Evolutionary conservation across 164 flowering plant species (phyloP).

Genomic region (Annona squamosa): DNA sequence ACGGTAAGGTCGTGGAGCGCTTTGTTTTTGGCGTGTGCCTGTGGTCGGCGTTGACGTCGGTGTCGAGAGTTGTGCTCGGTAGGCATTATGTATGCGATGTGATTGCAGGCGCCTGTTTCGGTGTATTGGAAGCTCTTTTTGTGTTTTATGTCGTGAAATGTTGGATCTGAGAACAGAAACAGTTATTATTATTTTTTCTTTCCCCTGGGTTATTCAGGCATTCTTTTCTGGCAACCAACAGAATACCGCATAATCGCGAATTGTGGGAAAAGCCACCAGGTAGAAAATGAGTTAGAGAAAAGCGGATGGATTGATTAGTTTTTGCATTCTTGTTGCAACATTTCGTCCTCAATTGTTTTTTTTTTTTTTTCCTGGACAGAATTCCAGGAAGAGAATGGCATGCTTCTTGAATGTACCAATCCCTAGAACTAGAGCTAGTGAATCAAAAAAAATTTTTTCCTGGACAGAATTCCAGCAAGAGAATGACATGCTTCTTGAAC

Average conservation of each 20-base stretch:
- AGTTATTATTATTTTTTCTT: background rate
- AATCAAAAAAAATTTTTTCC: too few species aligned
- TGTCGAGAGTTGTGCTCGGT: constrained; percentile 80
- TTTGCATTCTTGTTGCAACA: too few species aligned
- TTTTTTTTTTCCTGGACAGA: background rate
- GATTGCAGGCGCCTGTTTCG: constrained; percentile 58
- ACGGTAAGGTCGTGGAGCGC: constrained; percentile 13
- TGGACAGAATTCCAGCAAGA: background rate
- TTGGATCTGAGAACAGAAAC: background rate
- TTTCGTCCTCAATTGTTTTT: too few species aligned
- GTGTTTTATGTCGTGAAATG: constrained; percentile 27
- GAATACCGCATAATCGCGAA: too few species aligned
- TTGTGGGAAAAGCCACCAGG: too few species aligned
- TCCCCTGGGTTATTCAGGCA: background rate
- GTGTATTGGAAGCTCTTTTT: constrained; percentile 51
- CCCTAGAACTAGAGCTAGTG: too few species aligned
- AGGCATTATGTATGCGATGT: constrained; percentile 76
- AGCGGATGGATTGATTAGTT: too few species aligned
- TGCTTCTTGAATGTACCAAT: too few species aligned
- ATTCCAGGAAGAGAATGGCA: background rate
- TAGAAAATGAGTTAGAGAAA: too few species aligned
- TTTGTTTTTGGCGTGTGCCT: constrained; percentile 20
- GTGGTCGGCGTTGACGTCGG: constrained; percentile 59
- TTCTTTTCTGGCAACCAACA: too few species aligned
- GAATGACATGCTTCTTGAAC: background rate